A percentile compares a stretch with the other conserved stretches of the same genome.
Evolutionary conservation across 2,329 filamentous ascomycete genomes (phyloP).

Genomic region (Penicillium sp.): DNA sequence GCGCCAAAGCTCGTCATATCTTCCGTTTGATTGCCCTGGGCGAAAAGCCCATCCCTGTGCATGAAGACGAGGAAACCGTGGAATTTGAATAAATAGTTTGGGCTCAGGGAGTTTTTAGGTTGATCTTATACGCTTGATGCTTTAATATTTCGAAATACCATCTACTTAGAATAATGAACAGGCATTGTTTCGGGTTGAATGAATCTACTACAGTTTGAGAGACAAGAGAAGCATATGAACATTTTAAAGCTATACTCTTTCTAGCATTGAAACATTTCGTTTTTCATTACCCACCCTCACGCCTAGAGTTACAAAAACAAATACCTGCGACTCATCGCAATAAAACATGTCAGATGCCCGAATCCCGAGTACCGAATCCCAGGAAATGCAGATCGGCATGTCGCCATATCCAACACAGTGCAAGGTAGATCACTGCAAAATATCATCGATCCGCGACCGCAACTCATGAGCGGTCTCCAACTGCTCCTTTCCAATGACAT

Average conservation of each 20-base stretch:
- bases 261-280: conserved; percentile 3
- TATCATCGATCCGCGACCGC: conserved; percentile 42
- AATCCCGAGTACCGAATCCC: conserved; percentile 2
- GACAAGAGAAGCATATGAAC: neutral
- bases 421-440: conserved; percentile 34
- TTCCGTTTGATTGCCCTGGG: conserved; percentile 53
- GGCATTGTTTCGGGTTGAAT: neutral
- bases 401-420: neutral
- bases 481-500: conserved; percentile 37
- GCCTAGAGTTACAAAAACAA: conserved; percentile 11
- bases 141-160: conserved; percentile 1
- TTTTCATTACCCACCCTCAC: conserved; percentile 17
- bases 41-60: conserved; percentile 52
- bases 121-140: conserved; percentile 4
- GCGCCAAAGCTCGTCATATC: conserved; percentile 50
- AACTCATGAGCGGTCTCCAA: conserved; percentile 44
- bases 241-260: conserved; percentile 1
- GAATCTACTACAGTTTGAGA: neutral
- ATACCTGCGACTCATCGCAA: neutral
- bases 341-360: neutral
- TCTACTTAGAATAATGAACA: neutral
- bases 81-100: conserved; percentile 6
- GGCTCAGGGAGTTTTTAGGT: neutral
- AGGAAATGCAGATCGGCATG: conserved; percentile 4
- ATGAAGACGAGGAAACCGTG: conserved; percentile 30